Percentiles rank a stretch among this genome's conserved stretches.
phyloP scores from a whole-genome alignment of 2,329 filamentous ascomycete genomes.

The Cercospora sesami region DNA sequence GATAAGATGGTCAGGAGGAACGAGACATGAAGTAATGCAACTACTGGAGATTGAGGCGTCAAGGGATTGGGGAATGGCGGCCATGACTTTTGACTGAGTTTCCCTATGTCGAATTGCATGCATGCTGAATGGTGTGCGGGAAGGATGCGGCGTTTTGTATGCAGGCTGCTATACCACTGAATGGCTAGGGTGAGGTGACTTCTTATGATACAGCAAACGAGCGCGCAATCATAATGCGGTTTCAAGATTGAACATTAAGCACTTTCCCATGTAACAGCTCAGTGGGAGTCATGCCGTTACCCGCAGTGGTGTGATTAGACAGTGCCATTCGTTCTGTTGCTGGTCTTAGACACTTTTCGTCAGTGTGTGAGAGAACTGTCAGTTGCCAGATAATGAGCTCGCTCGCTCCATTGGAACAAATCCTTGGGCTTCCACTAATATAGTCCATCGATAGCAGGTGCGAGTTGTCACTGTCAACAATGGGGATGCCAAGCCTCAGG shows the following conservation, averaged over 20 bases:
- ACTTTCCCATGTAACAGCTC: not conserved
- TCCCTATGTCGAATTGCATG: not conserved
- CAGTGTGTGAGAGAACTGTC: not conserved
- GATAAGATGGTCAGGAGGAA: not conserved
- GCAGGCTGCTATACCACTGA: not conserved
- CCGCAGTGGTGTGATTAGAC: no score
- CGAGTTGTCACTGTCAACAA: not conserved
- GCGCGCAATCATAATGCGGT: not conserved
- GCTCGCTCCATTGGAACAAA: not conserved
- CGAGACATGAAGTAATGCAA: slow-evolving; percentile 8
- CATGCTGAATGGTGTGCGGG: not conserved
- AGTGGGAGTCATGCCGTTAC: not conserved
- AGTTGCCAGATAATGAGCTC: not conserved
- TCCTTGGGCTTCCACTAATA: not conserved
- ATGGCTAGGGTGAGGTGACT: not conserved
- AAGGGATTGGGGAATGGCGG: not conserved
- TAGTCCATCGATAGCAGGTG: not conserved
- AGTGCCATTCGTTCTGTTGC: not conserved
- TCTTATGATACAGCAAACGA: not conserved
- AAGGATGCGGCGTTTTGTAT: not conserved
- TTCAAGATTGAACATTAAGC: not conserved
- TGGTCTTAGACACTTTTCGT: not conserved
- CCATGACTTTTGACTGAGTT: not conserved
- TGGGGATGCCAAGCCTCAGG: not conserved
- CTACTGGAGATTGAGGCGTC: not conserved